phyloP scores from a whole-genome alignment of 2,329 filamentous ascomycete species.

The Dendrostoma leiphaemia region DNA sequence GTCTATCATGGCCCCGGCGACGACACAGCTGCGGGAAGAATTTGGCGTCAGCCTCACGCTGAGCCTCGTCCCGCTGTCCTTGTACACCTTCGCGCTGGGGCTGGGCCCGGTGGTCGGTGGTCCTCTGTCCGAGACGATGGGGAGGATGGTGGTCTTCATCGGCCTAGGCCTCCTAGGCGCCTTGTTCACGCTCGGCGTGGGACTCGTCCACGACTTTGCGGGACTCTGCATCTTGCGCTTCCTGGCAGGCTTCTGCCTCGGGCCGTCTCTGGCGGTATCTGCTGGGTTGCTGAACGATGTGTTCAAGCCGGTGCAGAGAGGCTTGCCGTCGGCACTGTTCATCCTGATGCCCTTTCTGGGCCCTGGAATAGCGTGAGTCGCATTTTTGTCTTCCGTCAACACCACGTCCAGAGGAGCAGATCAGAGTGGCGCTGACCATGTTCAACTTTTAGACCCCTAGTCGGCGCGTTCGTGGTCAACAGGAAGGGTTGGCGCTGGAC shows the following conservation, averaged over 20 bases:
- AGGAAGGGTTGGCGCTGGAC: conserved; percentile 53
- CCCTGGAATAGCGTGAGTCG: conserved; percentile 46
- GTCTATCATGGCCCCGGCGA: conserved; percentile 52
- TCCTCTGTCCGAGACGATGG: conserved; percentile 57
- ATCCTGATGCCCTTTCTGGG: conserved; percentile 53
- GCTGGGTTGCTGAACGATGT: conserved; percentile 50
- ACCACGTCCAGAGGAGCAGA: not conserved
- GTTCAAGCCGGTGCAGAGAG: conserved; percentile 40
- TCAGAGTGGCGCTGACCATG: too few species aligned
- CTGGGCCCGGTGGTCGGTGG: conserved; percentile 59
- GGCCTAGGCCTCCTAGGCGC: conserved; percentile 44
- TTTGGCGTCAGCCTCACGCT: conserved; percentile 55
- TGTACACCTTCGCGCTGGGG: conserved; percentile 60
- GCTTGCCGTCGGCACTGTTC: conserved; percentile 41
- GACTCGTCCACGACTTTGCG: conserved; percentile 47
- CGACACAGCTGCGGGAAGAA: conserved; percentile 43
- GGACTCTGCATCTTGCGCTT: conserved; percentile 54
- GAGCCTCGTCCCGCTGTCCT: conserved; percentile 56
- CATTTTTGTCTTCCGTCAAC: not conserved
- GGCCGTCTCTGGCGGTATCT: conserved; percentile 47
- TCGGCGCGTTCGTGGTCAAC: conserved; percentile 46
- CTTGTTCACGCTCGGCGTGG: conserved; percentile 56
- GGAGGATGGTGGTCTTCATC: conserved; percentile 52
- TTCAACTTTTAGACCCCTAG: conserved; percentile 39
- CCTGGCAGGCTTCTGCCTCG: conserved; percentile 51